A percentile compares a stretch with the other conserved stretches of the same genome.
phyloP scores from a whole-genome alignment of 352 stramenopile species.

The Phytophthora pisi region DNA sequence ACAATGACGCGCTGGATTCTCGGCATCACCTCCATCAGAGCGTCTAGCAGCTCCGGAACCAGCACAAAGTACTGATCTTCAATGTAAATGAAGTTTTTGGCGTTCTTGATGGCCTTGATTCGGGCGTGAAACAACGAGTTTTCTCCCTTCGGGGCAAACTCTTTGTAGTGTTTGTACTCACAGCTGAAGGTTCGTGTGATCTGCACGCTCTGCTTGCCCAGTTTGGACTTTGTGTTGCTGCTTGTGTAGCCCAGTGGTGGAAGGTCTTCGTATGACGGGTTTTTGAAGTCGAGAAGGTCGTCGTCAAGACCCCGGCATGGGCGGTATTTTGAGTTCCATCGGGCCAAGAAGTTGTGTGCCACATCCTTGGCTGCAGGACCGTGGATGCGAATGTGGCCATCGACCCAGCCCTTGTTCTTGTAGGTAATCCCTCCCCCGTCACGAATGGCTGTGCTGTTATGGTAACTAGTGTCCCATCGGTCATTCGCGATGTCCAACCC shows the following conservation, averaged over 20 bases:
- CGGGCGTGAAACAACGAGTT: slow-evolving; percentile 43
- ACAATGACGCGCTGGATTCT: slow-evolving; percentile 51
- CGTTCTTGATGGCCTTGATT: slow-evolving; percentile 48
- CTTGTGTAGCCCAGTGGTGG: slow-evolving; percentile 13
- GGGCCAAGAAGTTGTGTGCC: slow-evolving; percentile 50
- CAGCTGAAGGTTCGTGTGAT: slow-evolving; percentile 71
- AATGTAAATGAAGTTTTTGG: slow-evolving; percentile 42
- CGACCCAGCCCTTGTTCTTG: slow-evolving; percentile 55
- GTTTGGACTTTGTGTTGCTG: slow-evolving; percentile 10
- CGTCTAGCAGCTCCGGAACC: slow-evolving; percentile 49
- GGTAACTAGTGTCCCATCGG: slow-evolving; percentile 60
- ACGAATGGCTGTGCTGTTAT: slow-evolving; percentile 49
- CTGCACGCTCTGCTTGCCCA: slow-evolving; percentile 44
- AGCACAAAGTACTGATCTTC: slow-evolving; percentile 36
- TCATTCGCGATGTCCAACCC: slow-evolving; percentile 57
- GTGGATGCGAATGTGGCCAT: slow-evolving; percentile 48
- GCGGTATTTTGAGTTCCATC: slow-evolving; percentile 50
- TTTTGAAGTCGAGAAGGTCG: slow-evolving; percentile 45
- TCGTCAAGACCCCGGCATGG: slow-evolving; percentile 27
- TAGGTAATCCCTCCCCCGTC: slow-evolving; percentile 36
- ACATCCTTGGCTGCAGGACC: slow-evolving; percentile 50
- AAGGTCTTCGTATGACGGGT: slow-evolving; percentile 32
- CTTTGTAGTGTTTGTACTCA: slow-evolving; percentile 47
- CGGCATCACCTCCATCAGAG: slow-evolving; percentile 47
- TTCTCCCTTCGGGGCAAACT: slow-evolving; percentile 61